These are phyloP conservation scores for Obelidium mucronatum DNA, from an alignment of 192 early-diverging fungal genomes.

Conservation along the genomic window DNA sequence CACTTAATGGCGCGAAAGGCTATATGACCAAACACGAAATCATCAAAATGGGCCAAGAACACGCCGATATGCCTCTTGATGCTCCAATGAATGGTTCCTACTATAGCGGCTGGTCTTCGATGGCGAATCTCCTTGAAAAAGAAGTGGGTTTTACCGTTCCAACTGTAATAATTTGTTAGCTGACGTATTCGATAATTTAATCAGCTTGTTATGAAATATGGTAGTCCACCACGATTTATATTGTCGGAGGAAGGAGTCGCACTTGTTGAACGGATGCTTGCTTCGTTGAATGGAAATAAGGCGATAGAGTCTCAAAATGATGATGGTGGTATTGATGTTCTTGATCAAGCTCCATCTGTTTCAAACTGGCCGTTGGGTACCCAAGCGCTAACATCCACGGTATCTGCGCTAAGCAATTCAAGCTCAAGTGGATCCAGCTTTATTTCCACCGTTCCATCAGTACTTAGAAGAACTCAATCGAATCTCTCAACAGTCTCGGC, in stretches of 20 bases:
- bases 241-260: conserved; percentile 76
- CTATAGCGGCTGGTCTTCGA: conserved; percentile 82
- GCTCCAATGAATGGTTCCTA: conserved; percentile 47
- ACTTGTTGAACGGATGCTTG: conserved; percentile 54
- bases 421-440: no score
- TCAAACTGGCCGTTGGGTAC: no score
- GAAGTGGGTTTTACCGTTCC: conserved; percentile 52
- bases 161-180: not conserved
- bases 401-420: not conserved
- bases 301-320: no score
- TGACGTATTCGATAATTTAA: not conserved
- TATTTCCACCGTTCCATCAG: not conserved
- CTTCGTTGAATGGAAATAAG: not conserved
- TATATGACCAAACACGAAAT: conserved; percentile 77
- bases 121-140: conserved; percentile 76
- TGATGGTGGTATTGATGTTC: not conserved
- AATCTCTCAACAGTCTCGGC: not conserved
- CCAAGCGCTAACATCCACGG: not conserved
- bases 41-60: conserved; percentile 65
- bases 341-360: not conserved
- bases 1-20: conserved; percentile 58
- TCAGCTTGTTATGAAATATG: conserved; percentile 50
- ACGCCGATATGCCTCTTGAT: conserved; percentile 74
- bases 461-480: not conserved
- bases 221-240: conserved; percentile 66